Percentiles rank a stretch among this genome's conserved stretches.
Evolutionary conservation across 345 rosid species (phyloP).

Genomic region (Moricandia arvensis): DNA sequence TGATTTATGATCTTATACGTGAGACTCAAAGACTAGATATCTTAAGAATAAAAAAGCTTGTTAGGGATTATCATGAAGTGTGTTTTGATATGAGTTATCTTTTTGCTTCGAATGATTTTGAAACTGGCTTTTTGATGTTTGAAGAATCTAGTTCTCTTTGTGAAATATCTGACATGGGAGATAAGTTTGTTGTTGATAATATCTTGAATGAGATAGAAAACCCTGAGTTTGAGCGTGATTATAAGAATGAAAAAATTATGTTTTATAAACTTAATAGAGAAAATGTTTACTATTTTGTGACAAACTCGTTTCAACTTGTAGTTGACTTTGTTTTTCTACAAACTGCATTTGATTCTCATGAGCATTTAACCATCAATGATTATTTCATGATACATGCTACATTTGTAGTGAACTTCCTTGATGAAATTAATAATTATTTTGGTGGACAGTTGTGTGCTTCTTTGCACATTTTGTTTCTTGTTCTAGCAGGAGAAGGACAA

Average conservation of each 20-base stretch:
- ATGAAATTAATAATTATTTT: background rate
- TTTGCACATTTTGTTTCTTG: background rate
- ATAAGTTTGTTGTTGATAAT: background rate
- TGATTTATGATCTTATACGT: background rate
- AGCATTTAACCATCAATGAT: too few relatives aligned
- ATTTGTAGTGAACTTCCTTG: too few relatives aligned
- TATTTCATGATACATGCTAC: too few relatives aligned
- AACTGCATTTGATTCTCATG: too few relatives aligned
- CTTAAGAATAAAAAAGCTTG: background rate
- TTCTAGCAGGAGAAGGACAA: background rate
- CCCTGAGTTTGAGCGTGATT: too few relatives aligned
- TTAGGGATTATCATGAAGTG: background rate
- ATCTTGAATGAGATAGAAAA: background rate
- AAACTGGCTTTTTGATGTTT: background rate
- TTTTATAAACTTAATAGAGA: background rate
- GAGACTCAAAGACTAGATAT: background rate
- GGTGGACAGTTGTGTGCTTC: too few relatives aligned
- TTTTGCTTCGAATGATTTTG: background rate
- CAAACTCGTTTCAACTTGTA: too few relatives aligned
- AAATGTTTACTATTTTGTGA: background rate
- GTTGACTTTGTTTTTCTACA: background rate
- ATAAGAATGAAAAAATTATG: background rate
- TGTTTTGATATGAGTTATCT: background rate
- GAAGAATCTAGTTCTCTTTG: background rate
- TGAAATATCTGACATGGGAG: background rate